Conservation (phyloP, 306 rosid species). For the Cicer arietinum region DNA sequence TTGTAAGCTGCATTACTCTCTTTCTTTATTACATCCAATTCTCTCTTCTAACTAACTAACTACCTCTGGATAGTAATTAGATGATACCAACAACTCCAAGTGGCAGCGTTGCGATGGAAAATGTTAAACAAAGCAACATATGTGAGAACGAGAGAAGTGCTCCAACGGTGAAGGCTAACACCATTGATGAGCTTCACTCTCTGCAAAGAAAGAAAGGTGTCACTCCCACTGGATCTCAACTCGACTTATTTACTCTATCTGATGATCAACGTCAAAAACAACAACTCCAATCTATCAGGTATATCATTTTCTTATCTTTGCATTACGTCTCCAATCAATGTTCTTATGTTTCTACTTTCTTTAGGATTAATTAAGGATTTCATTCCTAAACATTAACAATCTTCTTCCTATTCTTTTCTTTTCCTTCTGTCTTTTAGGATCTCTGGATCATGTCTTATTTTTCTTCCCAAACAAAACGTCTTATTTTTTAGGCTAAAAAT, state of each 20-base stretch:
- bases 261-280: conserved; percentile 63
- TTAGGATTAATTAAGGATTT: background rate
- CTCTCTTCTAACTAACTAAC: background rate
- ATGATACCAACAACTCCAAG: conserved; percentile 42
- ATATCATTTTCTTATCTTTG: background rate
- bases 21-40: background rate
- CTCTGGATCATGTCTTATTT: too few species aligned
- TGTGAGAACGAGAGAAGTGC: conserved; percentile 53
- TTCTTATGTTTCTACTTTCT: too few species aligned
- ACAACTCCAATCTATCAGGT: conserved; percentile 90
- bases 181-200: conserved; percentile 85
- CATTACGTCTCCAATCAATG: too few species aligned
- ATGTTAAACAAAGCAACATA: conserved; percentile 30
- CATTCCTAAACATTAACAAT: background rate
- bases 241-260: conserved; percentile 29
- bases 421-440: too few species aligned
- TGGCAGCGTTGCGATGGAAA: conserved; percentile 39
- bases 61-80: too few species aligned
- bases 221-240: conserved; percentile 55
- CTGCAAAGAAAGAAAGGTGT: conserved; percentile 76
- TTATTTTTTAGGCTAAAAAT: too few species aligned
- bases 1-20: background rate
- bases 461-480: too few species aligned
- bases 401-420: too few species aligned
- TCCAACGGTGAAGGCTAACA: conserved; percentile 70